Percentiles rank a stretch among this genome's conserved stretches.
These are phyloP conservation scores for Catharanthus roseus DNA, from an alignment of 257 asterid species.

Conservation along the genomic window DNA sequence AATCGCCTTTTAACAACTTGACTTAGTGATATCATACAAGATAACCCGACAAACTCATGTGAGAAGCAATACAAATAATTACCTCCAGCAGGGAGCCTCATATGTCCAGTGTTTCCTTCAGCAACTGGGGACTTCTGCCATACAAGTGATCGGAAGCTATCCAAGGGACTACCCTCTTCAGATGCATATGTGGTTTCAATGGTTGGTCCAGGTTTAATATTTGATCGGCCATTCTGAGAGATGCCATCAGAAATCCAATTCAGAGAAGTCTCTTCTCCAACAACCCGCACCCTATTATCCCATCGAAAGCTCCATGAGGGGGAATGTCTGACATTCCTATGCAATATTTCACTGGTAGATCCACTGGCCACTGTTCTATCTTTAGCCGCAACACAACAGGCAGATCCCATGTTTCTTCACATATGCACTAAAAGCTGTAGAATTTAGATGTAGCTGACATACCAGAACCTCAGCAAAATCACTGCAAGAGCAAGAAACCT, in stretches of 20 bases:
- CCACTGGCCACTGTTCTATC: slow-evolving; percentile 59
- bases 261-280: slow-evolving; percentile 79
- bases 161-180: slow-evolving; percentile 74
- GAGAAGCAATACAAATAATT: slow-evolving; percentile 20
- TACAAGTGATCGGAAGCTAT: slow-evolving; percentile 55
- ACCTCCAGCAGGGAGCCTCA: slow-evolving; percentile 65
- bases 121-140: slow-evolving; percentile 75
- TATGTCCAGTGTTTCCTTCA: slow-evolving; percentile 45
- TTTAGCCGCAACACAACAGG: slow-evolving; percentile 91
- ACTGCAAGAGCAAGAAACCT: slow-evolving; percentile 8
- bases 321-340: slow-evolving; percentile 67
- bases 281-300: slow-evolving; percentile 90
- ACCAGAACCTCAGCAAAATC: slow-evolving; percentile 12
- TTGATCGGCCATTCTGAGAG: slow-evolving; percentile 34
- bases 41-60: slow-evolving; percentile 1
- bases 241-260: slow-evolving; percentile 55
- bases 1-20: neutral
- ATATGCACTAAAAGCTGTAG: slow-evolving; percentile 16
- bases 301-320: slow-evolving; percentile 96
- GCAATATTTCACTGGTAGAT: slow-evolving; percentile 51
- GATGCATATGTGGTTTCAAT: slow-evolving; percentile 65
- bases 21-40: neutral
- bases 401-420: slow-evolving; percentile 85
- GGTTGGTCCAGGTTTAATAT: slow-evolving; percentile 53
- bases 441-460: slow-evolving; percentile 10